A percentile compares a stretch with the other conserved stretches of the same genome.
Conservation (phyloP, 2,329 filamentous ascomycete genomes). For the Catunica adiposa region DNA sequence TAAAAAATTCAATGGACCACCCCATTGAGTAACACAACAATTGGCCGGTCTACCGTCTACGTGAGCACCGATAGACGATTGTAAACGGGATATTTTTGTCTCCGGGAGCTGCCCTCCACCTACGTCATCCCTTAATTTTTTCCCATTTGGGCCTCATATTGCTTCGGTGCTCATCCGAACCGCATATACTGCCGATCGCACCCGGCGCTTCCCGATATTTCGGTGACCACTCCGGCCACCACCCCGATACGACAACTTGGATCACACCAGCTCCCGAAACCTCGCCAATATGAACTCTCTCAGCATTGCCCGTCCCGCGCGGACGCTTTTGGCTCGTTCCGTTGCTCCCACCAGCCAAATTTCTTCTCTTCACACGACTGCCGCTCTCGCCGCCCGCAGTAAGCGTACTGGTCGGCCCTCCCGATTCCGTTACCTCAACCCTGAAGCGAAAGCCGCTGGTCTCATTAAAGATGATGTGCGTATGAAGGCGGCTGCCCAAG, state of each 20-base stretch:
- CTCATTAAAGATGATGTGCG: neutral
- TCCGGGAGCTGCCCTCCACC: neutral
- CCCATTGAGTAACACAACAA: neutral
- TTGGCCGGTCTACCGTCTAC: neutral
- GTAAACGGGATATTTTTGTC: neutral
- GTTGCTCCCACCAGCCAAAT: slow-evolving; percentile 15
- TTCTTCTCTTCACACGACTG: slow-evolving; percentile 33
- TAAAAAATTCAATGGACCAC: slow-evolving; percentile 7
- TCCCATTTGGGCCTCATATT: neutral
- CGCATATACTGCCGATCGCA: neutral
- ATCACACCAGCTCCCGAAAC: neutral
- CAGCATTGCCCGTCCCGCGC: slow-evolving; percentile 8
- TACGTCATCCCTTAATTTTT: neutral
- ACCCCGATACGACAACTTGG: neutral
- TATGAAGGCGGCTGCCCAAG: slow-evolving; percentile 1
- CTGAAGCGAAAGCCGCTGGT: slow-evolving; percentile 6
- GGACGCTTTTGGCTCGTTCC: slow-evolving; percentile 9
- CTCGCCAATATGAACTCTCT: slow-evolving; percentile 10
- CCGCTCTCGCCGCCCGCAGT: slow-evolving; percentile 28
- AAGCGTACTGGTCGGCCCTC: slow-evolving; percentile 15
- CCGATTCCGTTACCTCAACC: slow-evolving; percentile 11
- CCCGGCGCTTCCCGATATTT: neutral
- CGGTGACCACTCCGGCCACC: neutral
- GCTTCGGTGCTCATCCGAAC: neutral
- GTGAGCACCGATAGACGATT: neutral